Conservation (phyloP, 257 asterid species). For the Primulina tabacum region DNA sequence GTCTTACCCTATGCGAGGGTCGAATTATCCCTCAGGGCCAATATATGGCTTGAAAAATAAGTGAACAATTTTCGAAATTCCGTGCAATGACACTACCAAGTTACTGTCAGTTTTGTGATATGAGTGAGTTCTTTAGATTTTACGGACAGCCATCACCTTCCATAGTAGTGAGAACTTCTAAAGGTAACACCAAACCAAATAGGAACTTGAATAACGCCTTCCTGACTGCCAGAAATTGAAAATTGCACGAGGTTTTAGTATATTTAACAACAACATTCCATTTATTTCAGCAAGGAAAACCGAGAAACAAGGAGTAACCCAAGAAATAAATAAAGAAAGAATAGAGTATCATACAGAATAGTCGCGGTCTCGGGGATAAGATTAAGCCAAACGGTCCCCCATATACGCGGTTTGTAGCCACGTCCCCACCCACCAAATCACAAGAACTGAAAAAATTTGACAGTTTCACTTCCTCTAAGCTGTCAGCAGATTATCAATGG, state of each 20-base stretch:
- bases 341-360: not conserved
- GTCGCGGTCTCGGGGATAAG: slow-evolving; percentile 26
- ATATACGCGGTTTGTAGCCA: not conserved
- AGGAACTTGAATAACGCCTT: too few species aligned
- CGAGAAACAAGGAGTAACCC: not conserved
- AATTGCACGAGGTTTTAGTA: not conserved
- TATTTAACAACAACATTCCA: not conserved
- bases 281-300: slow-evolving; percentile 7
- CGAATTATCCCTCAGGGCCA: too few species aligned
- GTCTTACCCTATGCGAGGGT: too few species aligned
- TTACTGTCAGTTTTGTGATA: too few species aligned
- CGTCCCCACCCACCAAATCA: slow-evolving; percentile 3
- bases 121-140: too few species aligned
- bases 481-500: slow-evolving; percentile 28
- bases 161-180: too few species aligned
- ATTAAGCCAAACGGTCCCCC: slow-evolving; percentile 19
- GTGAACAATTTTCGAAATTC: too few species aligned
- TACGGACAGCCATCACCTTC: too few species aligned
- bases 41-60: too few species aligned
- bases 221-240: too few species aligned
- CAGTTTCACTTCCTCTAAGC: not conserved
- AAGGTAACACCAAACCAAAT: too few species aligned
- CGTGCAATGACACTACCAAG: too few species aligned
- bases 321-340: not conserved
- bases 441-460: not conserved